These are phyloP conservation scores for Botrytis hyacinthi DNA, from an alignment of 2,329 filamentous ascomycete genomes.

Conservation along the genomic window DNA sequence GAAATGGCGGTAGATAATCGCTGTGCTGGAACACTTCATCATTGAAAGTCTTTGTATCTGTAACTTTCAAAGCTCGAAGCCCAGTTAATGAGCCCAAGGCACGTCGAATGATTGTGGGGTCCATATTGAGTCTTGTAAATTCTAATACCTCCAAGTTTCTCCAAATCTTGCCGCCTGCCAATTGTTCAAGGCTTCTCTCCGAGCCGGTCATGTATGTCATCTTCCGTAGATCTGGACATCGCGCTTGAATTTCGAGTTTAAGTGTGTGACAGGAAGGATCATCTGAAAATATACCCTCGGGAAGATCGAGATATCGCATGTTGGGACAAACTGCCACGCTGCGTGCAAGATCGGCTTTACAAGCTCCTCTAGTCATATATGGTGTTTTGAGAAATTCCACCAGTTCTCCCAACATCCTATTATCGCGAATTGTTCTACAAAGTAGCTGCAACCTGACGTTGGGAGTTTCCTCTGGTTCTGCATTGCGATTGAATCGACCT, in stretches of 20 bases:
- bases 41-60: slow-evolving; percentile 66
- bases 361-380: slow-evolving; percentile 88
- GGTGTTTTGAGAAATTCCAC: slow-evolving; percentile 84
- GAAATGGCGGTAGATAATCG: slow-evolving; percentile 68
- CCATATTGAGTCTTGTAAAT: slow-evolving; percentile 64
- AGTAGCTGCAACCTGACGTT: slow-evolving; percentile 74
- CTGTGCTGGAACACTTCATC: slow-evolving; percentile 72
- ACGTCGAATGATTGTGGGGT: slow-evolving; percentile 67
- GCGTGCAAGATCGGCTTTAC: slow-evolving; percentile 78
- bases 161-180: slow-evolving; percentile 67
- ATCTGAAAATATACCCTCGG: slow-evolving; percentile 81
- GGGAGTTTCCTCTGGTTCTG: slow-evolving; percentile 76
- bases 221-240: slow-evolving; percentile 80
- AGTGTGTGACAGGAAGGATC: slow-evolving; percentile 73
- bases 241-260: slow-evolving; percentile 77
- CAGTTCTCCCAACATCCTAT: slow-evolving; percentile 62
- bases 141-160: slow-evolving; percentile 70
- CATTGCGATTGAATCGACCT: slow-evolving; percentile 72
- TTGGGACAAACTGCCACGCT: slow-evolving; percentile 83
- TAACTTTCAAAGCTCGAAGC: slow-evolving; percentile 73
- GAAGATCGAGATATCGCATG: slow-evolving; percentile 84
- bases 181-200: slow-evolving; percentile 71
- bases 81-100: slow-evolving; percentile 65
- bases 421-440: slow-evolving; percentile 77
- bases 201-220: slow-evolving; percentile 82